Percentiles rank a stretch among this genome's conserved stretches.
Conservation (phyloP, 108 stramenopile species). For the Seminavis robusta region DNA sequence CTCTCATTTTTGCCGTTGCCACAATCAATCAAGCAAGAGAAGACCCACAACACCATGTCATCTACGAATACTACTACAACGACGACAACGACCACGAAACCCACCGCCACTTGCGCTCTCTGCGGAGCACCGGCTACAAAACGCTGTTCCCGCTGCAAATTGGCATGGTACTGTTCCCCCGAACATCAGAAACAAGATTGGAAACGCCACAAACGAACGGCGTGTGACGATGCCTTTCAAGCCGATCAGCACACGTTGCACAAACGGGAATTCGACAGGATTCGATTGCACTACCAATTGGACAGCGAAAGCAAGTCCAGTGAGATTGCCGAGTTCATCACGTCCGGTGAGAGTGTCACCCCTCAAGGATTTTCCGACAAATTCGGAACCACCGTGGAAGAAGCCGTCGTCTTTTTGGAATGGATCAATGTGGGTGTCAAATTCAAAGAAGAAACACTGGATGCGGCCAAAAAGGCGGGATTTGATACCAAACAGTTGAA, state of each 20-base stretch:
- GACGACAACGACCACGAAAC: no score
- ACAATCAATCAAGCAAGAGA: no score
- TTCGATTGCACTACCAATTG: conserved; percentile 52
- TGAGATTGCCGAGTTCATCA: conserved; percentile 54
- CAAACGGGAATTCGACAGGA: conserved; percentile 64
- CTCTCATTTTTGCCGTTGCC: no score
- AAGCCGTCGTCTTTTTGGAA: conserved; percentile 77
- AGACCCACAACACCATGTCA: no score
- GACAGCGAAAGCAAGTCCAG: conserved; percentile 36
- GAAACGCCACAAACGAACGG: conserved; percentile 38
- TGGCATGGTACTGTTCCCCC: conserved; percentile 5
- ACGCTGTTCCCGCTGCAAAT: conserved; percentile 3
- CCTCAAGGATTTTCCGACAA: conserved; percentile 59
- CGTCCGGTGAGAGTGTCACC: conserved; percentile 37
- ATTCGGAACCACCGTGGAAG: conserved; percentile 59
- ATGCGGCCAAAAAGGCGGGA: conserved; percentile 55
- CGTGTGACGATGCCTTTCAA: conserved; percentile 43
- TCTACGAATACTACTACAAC: no score
- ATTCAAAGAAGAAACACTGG: conserved; percentile 62
- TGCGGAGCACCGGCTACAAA: no score
- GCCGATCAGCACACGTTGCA: conserved; percentile 56
- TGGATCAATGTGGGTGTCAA: conserved; percentile 78
- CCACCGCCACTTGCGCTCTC: no score
- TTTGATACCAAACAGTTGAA: no score
- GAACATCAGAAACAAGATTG: conserved; percentile 27